phyloP scores from a whole-genome alignment of 2,329 filamentous ascomycete species.

The Trichophyton equinum region DNA sequence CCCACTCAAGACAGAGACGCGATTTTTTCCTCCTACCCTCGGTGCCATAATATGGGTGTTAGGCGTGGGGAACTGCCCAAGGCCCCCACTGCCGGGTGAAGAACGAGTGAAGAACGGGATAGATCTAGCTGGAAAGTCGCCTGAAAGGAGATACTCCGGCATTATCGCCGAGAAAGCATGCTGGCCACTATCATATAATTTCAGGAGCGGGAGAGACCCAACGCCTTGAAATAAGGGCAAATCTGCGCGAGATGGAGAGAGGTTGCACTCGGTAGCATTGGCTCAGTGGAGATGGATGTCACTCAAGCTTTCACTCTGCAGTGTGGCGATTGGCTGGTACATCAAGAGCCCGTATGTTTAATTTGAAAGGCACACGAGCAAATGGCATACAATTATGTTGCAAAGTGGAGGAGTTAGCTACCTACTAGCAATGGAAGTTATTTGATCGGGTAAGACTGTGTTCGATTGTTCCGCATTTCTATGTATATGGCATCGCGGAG shows the following conservation, averaged over 20 bases:
- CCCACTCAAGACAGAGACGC: background rate
- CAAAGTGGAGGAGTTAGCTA: background rate
- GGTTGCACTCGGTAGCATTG: slow-evolving; percentile 1
- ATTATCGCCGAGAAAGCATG: background rate
- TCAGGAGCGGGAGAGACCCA: background rate
- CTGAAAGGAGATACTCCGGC: background rate
- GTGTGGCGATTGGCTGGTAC: background rate
- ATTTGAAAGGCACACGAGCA: background rate
- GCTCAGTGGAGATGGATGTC: background rate
- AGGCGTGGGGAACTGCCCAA: background rate
- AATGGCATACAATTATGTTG: background rate
- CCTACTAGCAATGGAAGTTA: background rate
- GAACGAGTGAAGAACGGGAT: background rate
- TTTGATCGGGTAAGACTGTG: background rate
- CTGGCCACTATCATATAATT: background rate
- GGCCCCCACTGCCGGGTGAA: background rate
- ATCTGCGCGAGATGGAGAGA: background rate
- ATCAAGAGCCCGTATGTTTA: background rate
- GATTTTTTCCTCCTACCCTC: background rate
- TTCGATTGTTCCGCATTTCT: background rate
- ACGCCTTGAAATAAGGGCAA: background rate
- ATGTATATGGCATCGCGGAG: background rate
- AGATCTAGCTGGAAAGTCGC: background rate
- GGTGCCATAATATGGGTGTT: background rate
- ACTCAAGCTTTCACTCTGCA: background rate